Conservation (phyloP, 495 filamentous ascomycete species). For the Aspergillus steynii region DNA sequence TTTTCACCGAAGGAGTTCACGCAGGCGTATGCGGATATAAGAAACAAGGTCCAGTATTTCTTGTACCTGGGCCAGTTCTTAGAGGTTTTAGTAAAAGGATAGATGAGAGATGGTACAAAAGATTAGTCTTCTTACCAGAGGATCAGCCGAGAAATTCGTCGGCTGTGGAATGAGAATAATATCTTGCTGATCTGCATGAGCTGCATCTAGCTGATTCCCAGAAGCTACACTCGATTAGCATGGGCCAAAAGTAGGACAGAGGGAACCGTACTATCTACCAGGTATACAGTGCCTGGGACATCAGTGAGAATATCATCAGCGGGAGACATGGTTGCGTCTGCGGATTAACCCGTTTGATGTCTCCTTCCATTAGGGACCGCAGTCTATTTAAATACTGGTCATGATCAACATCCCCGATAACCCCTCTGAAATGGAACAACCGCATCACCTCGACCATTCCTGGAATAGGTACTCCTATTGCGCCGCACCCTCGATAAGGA, state of each 20-base stretch:
- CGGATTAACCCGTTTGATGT: neutral
- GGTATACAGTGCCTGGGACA: constrained; percentile 35
- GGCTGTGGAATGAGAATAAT: constrained; percentile 37
- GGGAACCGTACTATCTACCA: constrained; percentile 25
- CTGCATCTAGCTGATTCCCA: constrained; percentile 17
- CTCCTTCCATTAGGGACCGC: neutral
- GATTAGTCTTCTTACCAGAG: constrained; percentile 22
- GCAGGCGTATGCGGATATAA: constrained; percentile 31
- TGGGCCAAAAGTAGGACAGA: neutral
- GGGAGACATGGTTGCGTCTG: constrained; percentile 20
- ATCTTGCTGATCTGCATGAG: constrained; percentile 25
- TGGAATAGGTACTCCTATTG: no score
- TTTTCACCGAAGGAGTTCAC: constrained; percentile 34
- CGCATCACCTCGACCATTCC: no score
- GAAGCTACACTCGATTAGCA: constrained; percentile 18
- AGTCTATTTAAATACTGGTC: constrained; percentile 3
- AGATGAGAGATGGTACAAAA: neutral
- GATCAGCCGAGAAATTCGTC: constrained; percentile 26
- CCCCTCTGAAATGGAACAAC: no score
- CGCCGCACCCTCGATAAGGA: no score
- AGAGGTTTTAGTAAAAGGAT: neutral
- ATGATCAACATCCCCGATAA: no score
- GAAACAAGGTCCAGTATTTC: constrained; percentile 30
- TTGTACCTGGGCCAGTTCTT: constrained; percentile 32
- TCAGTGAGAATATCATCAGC: constrained; percentile 23